These are phyloP conservation scores for Mariannaea elegans DNA, from an alignment of 2,329 filamentous ascomycete genomes.

Conservation along the genomic window DNA sequence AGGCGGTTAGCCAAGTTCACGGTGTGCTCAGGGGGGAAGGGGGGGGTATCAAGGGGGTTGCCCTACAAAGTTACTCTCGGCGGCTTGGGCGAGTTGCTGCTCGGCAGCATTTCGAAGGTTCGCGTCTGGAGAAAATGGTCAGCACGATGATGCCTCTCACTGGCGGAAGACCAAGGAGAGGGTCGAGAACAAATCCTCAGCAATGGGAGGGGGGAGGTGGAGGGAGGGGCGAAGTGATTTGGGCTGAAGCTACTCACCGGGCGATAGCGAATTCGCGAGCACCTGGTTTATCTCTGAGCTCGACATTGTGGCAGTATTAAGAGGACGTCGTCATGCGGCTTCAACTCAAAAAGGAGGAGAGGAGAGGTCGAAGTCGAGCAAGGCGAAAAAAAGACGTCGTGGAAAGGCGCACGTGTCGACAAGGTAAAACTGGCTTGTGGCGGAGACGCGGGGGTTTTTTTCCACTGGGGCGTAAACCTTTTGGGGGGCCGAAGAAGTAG, in stretches of 20 bases:
- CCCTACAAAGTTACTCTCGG: constrained; percentile 92
- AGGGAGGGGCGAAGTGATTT: constrained; percentile 22
- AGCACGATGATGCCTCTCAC: constrained; percentile 33
- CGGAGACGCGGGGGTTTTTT: constrained; percentile 42
- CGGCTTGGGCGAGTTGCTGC: constrained; percentile 90
- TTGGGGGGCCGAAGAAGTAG: constrained; percentile 21
- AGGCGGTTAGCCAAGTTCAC: constrained; percentile 36
- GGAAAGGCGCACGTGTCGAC: constrained; percentile 43
- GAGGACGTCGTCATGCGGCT: constrained; percentile 50
- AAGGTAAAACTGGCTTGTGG: constrained; percentile 41
- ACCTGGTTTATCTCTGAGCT: constrained; percentile 96
- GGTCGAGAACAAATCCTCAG: constrained; percentile 16
- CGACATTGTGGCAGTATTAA: constrained; percentile 64
- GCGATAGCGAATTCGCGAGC: constrained; percentile 94
- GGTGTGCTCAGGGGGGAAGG: constrained; percentile 23
- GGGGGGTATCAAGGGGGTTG: constrained; percentile 37
- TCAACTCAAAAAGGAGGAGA: constrained; percentile 25
- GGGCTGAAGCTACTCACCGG: constrained; percentile 69
- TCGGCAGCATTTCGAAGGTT: constrained; percentile 89
- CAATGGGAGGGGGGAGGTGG: constrained; percentile 23
- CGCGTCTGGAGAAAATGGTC: constrained; percentile 73
- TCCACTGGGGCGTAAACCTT: constrained; percentile 29
- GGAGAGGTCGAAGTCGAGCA: constrained; percentile 34
- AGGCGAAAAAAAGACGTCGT: constrained; percentile 35
- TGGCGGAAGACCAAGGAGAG: constrained; percentile 14